Conservation (phyloP, 73 alveolate genomes). For the Paramecium sonneborni region DNA sequence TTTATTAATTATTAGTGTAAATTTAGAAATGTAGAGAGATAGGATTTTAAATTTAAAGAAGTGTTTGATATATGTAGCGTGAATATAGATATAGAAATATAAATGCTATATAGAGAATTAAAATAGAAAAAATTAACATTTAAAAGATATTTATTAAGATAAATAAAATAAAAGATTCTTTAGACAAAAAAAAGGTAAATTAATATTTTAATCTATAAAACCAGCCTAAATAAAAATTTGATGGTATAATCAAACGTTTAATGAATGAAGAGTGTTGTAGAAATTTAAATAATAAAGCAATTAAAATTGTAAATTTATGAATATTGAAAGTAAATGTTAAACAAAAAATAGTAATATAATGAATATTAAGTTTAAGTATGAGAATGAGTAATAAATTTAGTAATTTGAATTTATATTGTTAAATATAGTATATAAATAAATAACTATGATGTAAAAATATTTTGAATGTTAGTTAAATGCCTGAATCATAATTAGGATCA, state of each 20-base stretch:
- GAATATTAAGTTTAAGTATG: not conserved
- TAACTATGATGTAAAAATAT: not conserved
- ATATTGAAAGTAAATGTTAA: not conserved
- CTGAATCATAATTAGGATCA: conserved; percentile 52
- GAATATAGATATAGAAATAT: too few relatives aligned
- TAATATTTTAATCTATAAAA: not conserved
- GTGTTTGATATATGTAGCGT: too few relatives aligned
- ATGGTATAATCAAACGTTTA: not conserved
- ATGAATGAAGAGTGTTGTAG: too few relatives aligned
- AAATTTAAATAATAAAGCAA: too few relatives aligned
- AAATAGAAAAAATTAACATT: too few relatives aligned
- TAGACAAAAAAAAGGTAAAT: not conserved
- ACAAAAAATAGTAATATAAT: not conserved
- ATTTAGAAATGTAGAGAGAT: too few relatives aligned
- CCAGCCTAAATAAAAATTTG: not conserved
- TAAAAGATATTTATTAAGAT: too few relatives aligned
- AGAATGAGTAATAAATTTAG: not conserved
- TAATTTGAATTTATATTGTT: not conserved
- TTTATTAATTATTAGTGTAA: too few relatives aligned
- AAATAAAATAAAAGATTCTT: not conserved
- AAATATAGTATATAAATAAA: not conserved
- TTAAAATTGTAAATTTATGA: too few relatives aligned
- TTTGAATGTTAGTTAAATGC: conserved; percentile 2
- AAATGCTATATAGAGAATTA: too few relatives aligned
- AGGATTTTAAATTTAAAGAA: too few relatives aligned